Conservation (phyloP, 106 monocot genomes). For the Amphibolis antarctica region DNA sequence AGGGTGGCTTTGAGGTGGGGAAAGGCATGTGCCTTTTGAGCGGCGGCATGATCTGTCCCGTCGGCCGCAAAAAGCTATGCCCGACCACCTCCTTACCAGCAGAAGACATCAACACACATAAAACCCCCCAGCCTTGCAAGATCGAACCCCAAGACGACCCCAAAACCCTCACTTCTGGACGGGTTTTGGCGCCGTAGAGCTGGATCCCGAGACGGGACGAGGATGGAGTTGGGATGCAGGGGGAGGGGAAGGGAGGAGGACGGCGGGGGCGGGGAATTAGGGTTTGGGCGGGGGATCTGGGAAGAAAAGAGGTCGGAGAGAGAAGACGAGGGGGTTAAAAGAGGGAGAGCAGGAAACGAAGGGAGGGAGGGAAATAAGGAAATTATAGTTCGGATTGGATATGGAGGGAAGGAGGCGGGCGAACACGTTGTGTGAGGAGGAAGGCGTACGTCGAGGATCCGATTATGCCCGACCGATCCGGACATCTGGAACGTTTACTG, state of each 20-base stretch:
- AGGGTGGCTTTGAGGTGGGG: conserved; percentile 32
- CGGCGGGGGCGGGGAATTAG: conserved; percentile 5
- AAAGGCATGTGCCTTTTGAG: conserved; percentile 39
- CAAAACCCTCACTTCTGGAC: neutral
- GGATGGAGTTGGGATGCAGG: neutral
- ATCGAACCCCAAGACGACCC: conserved; percentile 4
- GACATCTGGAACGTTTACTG: neutral
- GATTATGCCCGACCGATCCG: neutral
- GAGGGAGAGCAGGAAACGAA: conserved; percentile 38
- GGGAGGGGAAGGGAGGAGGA: neutral
- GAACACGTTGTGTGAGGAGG: too few relatives aligned
- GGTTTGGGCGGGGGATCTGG: conserved; percentile 8
- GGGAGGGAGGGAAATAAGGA: conserved; percentile 65
- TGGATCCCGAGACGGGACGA: conserved; percentile 1
- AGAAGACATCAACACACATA: conserved; percentile 11
- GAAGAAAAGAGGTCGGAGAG: neutral
- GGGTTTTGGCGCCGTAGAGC: neutral
- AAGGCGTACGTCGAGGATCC: too few relatives aligned
- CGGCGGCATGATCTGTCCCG: conserved; percentile 42
- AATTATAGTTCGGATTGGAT: conserved; percentile 40
- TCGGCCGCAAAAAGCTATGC: conserved; percentile 9
- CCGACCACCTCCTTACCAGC: conserved; percentile 26
- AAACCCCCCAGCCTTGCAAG: neutral
- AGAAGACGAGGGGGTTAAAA: neutral
- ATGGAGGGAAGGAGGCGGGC: conserved; percentile 32